Evolutionary conservation across 495 filamentous ascomycete genomes (phyloP).

Genomic region (Thermothielavioides terrestris): DNA sequence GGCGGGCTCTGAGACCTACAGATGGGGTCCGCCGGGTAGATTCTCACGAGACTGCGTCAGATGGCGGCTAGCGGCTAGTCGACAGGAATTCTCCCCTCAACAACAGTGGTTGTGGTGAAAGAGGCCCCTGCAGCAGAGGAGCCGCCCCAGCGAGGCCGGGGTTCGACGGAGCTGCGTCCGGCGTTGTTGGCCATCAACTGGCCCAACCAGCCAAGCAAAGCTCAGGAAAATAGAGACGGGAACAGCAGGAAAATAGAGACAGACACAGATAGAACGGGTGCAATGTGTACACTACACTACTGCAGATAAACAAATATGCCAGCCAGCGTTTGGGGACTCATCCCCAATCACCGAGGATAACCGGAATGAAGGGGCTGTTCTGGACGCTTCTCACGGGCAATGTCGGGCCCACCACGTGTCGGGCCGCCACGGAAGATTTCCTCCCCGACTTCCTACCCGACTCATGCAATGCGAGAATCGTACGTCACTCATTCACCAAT

Average conservation of each 20-base stretch:
- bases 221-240: no score
- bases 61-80: conserved; percentile 11
- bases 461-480: no score
- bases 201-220: conserved; percentile 12
- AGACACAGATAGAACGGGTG: conserved; percentile 2
- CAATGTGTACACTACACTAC: no score
- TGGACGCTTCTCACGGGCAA: background rate
- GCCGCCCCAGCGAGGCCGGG: conserved; percentile 1
- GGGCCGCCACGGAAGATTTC: no score
- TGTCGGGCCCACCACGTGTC: background rate
- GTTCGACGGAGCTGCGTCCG: conserved; percentile 8
- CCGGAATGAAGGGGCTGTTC: background rate
- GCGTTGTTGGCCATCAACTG: conserved; percentile 25
- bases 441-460: no score
- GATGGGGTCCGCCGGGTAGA: conserved; percentile 4
- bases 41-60: background rate
- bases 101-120: conserved; percentile 18
- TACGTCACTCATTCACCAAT: no score
- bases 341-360: no score
- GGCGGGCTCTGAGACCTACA: background rate
- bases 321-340: no score
- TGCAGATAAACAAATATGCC: no score
- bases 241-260: conserved; percentile 1
- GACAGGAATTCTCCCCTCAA: conserved; percentile 18
- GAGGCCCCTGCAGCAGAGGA: conserved; percentile 17